A percentile compares a stretch with the other conserved stretches of the same genome.
Conservation (phyloP, 345 rosid species). For the Dipteronia sinensis region DNA sequence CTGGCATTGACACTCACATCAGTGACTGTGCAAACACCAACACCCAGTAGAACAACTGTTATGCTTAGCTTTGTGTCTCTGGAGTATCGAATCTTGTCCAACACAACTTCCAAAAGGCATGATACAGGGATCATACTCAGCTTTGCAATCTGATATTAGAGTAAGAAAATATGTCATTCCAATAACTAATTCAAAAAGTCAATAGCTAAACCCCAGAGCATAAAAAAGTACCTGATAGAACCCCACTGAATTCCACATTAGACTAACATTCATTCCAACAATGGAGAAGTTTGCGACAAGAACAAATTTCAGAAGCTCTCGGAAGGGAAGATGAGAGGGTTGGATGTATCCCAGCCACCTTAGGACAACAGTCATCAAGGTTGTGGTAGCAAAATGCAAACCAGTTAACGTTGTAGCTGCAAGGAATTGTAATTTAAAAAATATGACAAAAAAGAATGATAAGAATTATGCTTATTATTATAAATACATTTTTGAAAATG, state of each 20-base stretch:
- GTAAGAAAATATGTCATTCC: slow-evolving; percentile 23
- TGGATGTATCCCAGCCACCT: slow-evolving; percentile 94
- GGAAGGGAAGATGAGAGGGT: slow-evolving; percentile 81
- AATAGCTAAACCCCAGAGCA: slow-evolving; percentile 1
- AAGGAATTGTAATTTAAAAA: slow-evolving; percentile 9
- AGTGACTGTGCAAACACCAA: slow-evolving; percentile 93
- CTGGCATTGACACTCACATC: slow-evolving; percentile 90
- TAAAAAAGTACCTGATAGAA: slow-evolving; percentile 77
- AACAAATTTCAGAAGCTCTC: slow-evolving; percentile 80
- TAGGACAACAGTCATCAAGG: slow-evolving; percentile 70
- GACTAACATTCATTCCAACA: slow-evolving; percentile 98
- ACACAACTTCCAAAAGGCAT: slow-evolving; percentile 86
- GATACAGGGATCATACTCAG: slow-evolving; percentile 98
- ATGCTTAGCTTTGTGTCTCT: slow-evolving; percentile 96
- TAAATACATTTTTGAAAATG: background rate
- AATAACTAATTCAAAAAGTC: background rate
- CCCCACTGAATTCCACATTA: slow-evolving; percentile 99
- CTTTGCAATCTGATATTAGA: slow-evolving; percentile 75
- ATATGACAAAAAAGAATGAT: background rate
- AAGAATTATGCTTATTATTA: background rate
- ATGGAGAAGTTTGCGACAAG: slow-evolving; percentile 89
- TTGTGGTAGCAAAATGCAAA: slow-evolving; percentile 86
- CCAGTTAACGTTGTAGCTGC: slow-evolving; percentile 99
- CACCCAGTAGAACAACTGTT: slow-evolving; percentile 82
- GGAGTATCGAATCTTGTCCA: slow-evolving; percentile 90